Percentiles rank a stretch among this genome's conserved stretches.
phyloP scores from a whole-genome alignment of 352 stramenopile genomes.

The Phytophthora foliorum region DNA sequence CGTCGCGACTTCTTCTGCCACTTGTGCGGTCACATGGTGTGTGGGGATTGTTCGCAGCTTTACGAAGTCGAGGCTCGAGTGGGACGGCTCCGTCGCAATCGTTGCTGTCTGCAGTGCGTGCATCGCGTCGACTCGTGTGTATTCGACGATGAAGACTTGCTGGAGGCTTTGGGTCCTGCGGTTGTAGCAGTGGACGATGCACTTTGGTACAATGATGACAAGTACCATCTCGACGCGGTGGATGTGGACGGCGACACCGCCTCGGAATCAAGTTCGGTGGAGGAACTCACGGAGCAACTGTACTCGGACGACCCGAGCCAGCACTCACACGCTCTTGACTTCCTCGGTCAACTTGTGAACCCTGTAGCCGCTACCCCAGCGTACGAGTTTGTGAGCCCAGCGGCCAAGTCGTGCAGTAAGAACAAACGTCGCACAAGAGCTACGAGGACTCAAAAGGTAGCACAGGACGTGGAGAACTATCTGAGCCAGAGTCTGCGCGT shows the following conservation, averaged over 20 bases:
- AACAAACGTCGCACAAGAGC: constrained; percentile 22
- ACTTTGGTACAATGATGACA: constrained; percentile 56
- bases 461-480: constrained; percentile 53
- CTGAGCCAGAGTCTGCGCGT: constrained; percentile 50
- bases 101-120: constrained; percentile 54
- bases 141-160: constrained; percentile 61
- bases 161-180: constrained; percentile 51
- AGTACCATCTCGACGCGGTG: constrained; percentile 34
- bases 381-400: constrained; percentile 38
- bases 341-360: constrained; percentile 52
- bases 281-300: constrained; percentile 50
- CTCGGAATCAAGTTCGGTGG: constrained; percentile 43
- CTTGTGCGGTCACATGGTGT: constrained; percentile 55
- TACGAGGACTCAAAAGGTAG: constrained; percentile 46
- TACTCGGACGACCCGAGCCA: constrained; percentile 53
- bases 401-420: constrained; percentile 17
- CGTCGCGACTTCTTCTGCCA: constrained; percentile 57
- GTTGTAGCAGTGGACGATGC: constrained; percentile 57
- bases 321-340: constrained; percentile 55
- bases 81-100: constrained; percentile 48
- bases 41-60: constrained; percentile 47
- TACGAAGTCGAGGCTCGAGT: constrained; percentile 56
- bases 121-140: constrained; percentile 54
- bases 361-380: constrained; percentile 9
- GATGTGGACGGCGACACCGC: constrained; percentile 45